A percentile compares a stretch with the other conserved stretches of the same genome.
Evolutionary conservation across 768 basidiomycete species (phyloP).

Genomic region (Candolleomyces eurysporus): DNA sequence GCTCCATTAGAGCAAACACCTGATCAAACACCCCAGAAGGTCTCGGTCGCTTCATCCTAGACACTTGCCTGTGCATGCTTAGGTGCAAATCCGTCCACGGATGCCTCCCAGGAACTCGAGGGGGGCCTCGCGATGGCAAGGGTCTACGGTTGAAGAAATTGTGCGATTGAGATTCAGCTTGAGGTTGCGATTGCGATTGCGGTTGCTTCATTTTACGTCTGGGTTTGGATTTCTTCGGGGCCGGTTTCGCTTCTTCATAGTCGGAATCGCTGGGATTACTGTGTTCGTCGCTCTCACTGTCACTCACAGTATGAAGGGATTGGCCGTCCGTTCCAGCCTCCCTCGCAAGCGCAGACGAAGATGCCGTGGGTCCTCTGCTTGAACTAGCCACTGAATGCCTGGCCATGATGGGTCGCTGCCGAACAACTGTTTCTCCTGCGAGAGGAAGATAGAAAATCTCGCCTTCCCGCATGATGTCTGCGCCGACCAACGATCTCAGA

Average conservation of each 20-base stretch:
- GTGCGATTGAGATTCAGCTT: too few species aligned
- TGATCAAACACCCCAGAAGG: too few species aligned
- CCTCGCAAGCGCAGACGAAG: conserved; percentile 15
- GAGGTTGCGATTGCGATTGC: too few species aligned
- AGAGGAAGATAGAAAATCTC: conserved; percentile 64
- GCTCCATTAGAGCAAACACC: too few species aligned
- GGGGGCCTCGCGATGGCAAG: too few species aligned
- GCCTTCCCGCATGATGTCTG: conserved; percentile 61
- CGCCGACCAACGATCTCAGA: conserved; percentile 60
- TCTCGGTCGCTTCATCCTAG: too few species aligned
- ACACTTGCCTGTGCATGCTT: too few species aligned
- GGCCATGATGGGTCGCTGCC: background rate
- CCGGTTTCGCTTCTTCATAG: conserved; percentile 16
- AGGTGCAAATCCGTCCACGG: too few species aligned
- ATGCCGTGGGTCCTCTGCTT: conserved; percentile 24
- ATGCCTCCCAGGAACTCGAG: too few species aligned
- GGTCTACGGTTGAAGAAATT: too few species aligned
- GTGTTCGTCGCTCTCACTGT: background rate
- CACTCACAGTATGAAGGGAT: background rate
- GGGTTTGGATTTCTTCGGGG: background rate
- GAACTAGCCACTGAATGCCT: conserved; percentile 18
- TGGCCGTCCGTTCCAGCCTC: background rate
- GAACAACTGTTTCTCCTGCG: conserved; percentile 41
- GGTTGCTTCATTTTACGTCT: too few species aligned
- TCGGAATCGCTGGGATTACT: conserved; percentile 17